phyloP scores from a whole-genome alignment of 1,284 basidiomycete genomes.

The Sporisorium scitamineum region DNA sequence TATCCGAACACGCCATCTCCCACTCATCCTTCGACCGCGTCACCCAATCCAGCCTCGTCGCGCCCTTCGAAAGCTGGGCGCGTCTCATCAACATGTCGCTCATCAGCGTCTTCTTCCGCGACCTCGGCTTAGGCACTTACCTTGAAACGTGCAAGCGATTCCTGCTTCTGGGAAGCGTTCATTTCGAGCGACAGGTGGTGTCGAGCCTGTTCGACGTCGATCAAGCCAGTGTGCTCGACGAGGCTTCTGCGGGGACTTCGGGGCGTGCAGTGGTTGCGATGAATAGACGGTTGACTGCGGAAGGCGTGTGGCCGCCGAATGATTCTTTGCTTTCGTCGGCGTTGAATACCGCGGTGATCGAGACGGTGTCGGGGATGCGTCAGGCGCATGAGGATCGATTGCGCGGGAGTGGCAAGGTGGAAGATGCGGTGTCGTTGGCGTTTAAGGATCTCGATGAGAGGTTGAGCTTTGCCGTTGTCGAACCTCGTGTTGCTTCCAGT shows the following conservation, averaged over 20 bases:
- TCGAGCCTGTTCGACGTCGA: constrained; percentile 53
- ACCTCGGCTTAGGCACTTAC: constrained; percentile 52
- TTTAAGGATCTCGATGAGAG: constrained; percentile 58
- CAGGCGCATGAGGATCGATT: constrained; percentile 27
- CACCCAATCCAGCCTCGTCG: constrained; percentile 29
- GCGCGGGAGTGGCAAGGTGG: constrained; percentile 7
- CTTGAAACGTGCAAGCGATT: constrained; percentile 59
- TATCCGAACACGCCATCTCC: constrained; percentile 13
- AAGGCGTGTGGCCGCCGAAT: constrained; percentile 53
- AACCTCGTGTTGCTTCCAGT: constrained; percentile 19
- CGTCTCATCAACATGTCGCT: constrained; percentile 57
- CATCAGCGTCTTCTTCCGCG: constrained; percentile 60
- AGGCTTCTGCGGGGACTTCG: neutral
- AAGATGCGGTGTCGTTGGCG: constrained; percentile 42
- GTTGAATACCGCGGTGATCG: constrained; percentile 55
- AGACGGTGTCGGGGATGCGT: constrained; percentile 51
- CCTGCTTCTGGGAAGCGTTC: constrained; percentile 50
- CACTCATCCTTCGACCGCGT: constrained; percentile 29
- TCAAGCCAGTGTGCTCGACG: constrained; percentile 15
- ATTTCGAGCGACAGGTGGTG: constrained; percentile 41
- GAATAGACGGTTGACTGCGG: constrained; percentile 27
- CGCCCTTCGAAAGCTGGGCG: constrained; percentile 54
- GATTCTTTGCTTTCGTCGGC: constrained; percentile 44
- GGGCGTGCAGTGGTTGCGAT: constrained; percentile 31
- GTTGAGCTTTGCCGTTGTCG: constrained; percentile 54